A percentile compares a stretch with the other conserved stretches of the same genome.
These are phyloP conservation scores for Clitoria ternatea DNA, from an alignment of 306 rosid species.

Conservation along the genomic window DNA sequence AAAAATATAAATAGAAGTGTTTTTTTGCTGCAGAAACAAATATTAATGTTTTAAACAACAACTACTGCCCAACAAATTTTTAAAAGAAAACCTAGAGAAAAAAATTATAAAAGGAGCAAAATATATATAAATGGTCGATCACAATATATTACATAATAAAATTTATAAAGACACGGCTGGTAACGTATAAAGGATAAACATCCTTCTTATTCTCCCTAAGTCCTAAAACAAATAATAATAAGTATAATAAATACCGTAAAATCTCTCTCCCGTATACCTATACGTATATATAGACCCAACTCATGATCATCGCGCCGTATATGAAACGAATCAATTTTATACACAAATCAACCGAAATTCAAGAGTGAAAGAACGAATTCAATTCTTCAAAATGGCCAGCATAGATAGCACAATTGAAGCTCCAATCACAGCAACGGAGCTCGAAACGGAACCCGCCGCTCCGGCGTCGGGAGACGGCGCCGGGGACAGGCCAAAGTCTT, in stretches of 20 bases:
- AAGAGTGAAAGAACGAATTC: background rate
- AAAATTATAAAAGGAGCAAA: too few species aligned
- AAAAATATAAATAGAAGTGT: too few species aligned
- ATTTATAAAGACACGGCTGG: background rate
- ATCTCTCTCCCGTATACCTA: background rate
- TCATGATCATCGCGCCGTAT: background rate
- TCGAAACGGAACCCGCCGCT: constrained; percentile 19
- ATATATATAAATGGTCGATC: background rate
- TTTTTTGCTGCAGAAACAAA: too few species aligned
- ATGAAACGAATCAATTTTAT: background rate
- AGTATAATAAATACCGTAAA: background rate
- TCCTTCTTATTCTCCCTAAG: constrained; percentile 3
- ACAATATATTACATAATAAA: background rate
- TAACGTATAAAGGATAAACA: background rate
- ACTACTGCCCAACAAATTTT: background rate
- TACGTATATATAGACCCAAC: background rate
- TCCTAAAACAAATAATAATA: constrained; percentile 23
- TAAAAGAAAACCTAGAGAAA: background rate
- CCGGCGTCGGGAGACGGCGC: constrained; percentile 26
- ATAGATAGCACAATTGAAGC: constrained; percentile 31
- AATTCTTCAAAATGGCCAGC: constrained; percentile 28
- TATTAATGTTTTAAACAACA: too few species aligned
- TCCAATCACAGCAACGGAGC: constrained; percentile 34
- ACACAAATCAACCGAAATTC: background rate
- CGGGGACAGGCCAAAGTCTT: constrained; percentile 29